Conservation (phyloP, 202 grass and related monocot species). For the Schoenoplectus tabernaemontani region DNA sequence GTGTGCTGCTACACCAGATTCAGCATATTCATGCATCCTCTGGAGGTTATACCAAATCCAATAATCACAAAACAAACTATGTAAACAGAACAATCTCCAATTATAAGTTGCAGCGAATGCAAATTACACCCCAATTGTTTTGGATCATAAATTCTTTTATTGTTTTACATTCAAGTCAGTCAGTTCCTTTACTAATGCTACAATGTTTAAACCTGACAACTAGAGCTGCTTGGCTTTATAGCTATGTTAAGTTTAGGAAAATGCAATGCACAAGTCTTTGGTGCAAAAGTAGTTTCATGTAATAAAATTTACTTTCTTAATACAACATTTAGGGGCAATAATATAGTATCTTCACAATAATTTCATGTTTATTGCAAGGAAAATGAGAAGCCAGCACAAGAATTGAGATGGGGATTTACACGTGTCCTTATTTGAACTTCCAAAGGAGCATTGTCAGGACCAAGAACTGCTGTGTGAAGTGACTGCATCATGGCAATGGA, state of each 20-base stretch:
- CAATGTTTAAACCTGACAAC: neutral
- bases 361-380: neutral
- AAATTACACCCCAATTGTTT: neutral
- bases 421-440: conserved; percentile 98
- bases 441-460: conserved; percentile 72
- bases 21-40: conserved; percentile 92
- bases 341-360: neutral
- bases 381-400: neutral
- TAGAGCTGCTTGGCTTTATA: neutral
- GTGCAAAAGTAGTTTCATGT: neutral
- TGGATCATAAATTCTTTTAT: neutral
- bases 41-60: conserved; percentile 33
- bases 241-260: neutral
- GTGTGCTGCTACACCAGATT: conserved; percentile 88
- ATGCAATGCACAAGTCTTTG: neutral
- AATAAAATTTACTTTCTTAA: neutral
- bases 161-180: neutral
- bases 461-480: conserved; percentile 88
- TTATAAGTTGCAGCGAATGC: neutral
- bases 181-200: neutral
- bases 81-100: neutral
- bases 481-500: conserved; percentile 43
- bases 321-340: neutral
- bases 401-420: conserved; percentile 19
- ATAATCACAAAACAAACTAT: conserved; percentile 30